These are phyloP conservation scores for Russula virescens DNA, from an alignment of 768 basidiomycete species.

Conservation along the genomic window DNA sequence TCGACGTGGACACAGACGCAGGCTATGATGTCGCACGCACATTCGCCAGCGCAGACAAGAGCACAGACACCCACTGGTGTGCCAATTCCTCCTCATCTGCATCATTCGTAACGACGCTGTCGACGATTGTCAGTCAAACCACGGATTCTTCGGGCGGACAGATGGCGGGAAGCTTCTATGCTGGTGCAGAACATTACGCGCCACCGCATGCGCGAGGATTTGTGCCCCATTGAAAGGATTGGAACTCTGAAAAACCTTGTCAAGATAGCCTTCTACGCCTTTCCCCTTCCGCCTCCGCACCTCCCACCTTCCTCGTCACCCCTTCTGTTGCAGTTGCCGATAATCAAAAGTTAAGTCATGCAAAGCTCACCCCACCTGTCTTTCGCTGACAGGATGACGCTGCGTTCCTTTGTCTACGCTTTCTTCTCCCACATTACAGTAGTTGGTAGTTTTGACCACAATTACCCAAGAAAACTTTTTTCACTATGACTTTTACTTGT, in stretches of 20 bases:
- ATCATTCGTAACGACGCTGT: slow-evolving; percentile 64
- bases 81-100: slow-evolving; percentile 35
- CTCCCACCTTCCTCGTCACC: background rate
- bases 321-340: no score
- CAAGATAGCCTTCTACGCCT: no score
- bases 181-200: slow-evolving; percentile 34
- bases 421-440: background rate
- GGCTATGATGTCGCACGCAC: background rate
- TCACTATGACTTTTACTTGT: no score
- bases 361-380: background rate
- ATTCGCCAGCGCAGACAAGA: slow-evolving; percentile 22
- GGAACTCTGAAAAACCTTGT: background rate
- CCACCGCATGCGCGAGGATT: slow-evolving; percentile 6
- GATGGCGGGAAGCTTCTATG: slow-evolving; percentile 37
- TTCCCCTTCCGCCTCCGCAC: no score
- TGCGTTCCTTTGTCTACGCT: background rate
- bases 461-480: no score
- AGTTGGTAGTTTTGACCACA: no score
- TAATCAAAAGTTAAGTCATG: background rate
- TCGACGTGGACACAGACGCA: no score
- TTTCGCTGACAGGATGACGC: background rate
- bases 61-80: background rate
- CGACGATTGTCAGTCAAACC: slow-evolving; percentile 45
- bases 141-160: slow-evolving; percentile 46
- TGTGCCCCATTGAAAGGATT: slow-evolving; percentile 1